Evolutionary conservation across 139 green algal genomes (phyloP).

Genomic region (Chlorella vulgaris): DNA sequence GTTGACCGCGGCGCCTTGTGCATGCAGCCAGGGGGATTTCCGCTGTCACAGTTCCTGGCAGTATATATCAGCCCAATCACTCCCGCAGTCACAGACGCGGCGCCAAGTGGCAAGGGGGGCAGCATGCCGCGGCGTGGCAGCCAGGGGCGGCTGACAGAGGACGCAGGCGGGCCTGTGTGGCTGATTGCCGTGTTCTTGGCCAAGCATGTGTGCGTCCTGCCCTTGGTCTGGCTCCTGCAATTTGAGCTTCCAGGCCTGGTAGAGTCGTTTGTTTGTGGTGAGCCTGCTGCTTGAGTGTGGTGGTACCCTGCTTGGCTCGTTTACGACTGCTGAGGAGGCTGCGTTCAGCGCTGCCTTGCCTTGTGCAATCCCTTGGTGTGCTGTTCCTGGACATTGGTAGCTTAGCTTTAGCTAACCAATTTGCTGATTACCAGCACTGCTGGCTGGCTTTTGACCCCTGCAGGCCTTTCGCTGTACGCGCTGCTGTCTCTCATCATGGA

Average conservation of each 20-base stretch:
- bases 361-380: not conserved
- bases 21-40: not conserved
- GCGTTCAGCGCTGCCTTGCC: not conserved
- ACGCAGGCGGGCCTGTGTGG: not conserved
- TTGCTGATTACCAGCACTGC: no score
- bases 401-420: not conserved
- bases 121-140: not conserved
- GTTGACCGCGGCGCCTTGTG: not conserved
- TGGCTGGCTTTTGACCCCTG: no score
- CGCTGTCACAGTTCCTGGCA: conserved; percentile 5
- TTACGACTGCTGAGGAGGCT: not conserved
- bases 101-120: not conserved
- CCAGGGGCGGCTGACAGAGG: not conserved
- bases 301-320: not conserved
- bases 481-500: conserved; percentile 31
- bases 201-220: not conserved
- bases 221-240: not conserved
- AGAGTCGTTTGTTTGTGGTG: not conserved
- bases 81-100: not conserved
- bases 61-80: conserved; percentile 15
- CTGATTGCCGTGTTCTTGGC: not conserved
- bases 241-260: not conserved
- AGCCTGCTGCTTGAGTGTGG: not conserved
- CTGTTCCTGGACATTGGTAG: not conserved
- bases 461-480: conserved; percentile 23